phyloP scores from a whole-genome alignment of 2,329 filamentous ascomycete species.

The Blastomyces emzantsi region DNA sequence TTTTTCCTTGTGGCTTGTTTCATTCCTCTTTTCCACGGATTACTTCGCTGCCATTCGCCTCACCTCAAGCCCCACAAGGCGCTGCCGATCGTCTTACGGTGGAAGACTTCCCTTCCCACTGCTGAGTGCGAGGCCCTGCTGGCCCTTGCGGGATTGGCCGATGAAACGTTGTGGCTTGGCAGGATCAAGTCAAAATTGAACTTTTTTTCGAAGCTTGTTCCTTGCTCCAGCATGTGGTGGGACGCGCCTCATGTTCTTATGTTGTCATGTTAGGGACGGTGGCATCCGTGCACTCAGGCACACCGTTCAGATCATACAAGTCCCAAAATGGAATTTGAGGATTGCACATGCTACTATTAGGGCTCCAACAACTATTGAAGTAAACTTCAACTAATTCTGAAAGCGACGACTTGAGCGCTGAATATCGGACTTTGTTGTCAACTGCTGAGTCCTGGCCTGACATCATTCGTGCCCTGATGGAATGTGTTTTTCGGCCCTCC shows the following conservation, averaged over 20 bases:
- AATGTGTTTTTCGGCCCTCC: background rate
- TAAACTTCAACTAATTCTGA: background rate
- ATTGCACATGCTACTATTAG: background rate
- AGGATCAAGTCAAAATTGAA: background rate
- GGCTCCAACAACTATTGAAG: background rate
- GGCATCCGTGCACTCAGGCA: background rate
- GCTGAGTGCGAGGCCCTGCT: background rate
- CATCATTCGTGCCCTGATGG: background rate
- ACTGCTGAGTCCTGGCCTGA: background rate
- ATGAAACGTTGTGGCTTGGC: conserved; percentile 9
- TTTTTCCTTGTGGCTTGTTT: background rate
- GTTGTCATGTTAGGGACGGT: background rate
- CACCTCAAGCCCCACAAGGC: background rate
- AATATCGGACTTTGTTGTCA: background rate
- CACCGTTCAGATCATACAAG: background rate
- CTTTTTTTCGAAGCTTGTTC: background rate
- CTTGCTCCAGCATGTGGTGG: background rate
- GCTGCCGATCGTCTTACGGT: background rate
- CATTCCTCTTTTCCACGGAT: background rate
- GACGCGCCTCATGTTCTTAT: background rate
- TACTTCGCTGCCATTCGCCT: background rate
- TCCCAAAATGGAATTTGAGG: background rate
- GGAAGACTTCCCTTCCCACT: background rate
- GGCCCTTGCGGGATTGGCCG: background rate
- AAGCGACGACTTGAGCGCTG: background rate